Base-by-base conservation (phyloP, 2,329 filamentous ascomycete species). In the Aspergillus aculeatus region DNA sequence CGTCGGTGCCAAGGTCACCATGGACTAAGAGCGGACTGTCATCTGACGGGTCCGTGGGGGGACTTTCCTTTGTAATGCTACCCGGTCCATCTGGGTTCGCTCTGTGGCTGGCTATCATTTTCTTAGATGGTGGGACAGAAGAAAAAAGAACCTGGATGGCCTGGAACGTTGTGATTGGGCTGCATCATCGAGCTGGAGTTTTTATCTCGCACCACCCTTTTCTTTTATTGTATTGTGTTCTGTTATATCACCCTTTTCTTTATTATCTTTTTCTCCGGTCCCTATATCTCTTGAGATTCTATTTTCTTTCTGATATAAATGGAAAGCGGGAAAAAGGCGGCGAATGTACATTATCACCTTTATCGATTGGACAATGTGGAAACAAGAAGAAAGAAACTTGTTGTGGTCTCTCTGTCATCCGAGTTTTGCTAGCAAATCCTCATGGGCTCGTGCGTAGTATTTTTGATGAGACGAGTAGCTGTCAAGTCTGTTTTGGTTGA, bases 1-100 rank as follows among this genome's bases (percentile, higher is more conserved):
- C 68, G 82, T 99, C 63, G 95, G 95, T 66, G 95, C 89, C 65
- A 92, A 90, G 66, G 94, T 91, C 62, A 81, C 85, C 65, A 95
- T 99, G 91, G 95, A 99, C 78, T 98, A 29, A 91, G 23, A 82
- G 71, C 50, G 57, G 41, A 56, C 56, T 56, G 58, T 41, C 54
- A 52, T 62, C 58, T 44, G 54, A 44, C 38, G 5, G 14, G 52
- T 50, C 32, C 16, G 23, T 23, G 60, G 57, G 31, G 57, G 57
- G 53, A 38, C 48, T 58, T 35, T 55, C 54, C 48, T 61, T 51
- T 56, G 44, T 57, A 62, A 59, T 60, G 57, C 55, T 41, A 56
- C 56, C 55, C 38, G 38, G 38, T 44, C 38, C 38, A 44, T 44
- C 16, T 44, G 32, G 58, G 54, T 59, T 59, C 50, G 53, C 48